Percentiles rank a stretch among this genome's conserved stretches.
Evolutionary conservation across 78 protist genomes (phyloP).

Genomic region (Protostelium mycophagum): DNA sequence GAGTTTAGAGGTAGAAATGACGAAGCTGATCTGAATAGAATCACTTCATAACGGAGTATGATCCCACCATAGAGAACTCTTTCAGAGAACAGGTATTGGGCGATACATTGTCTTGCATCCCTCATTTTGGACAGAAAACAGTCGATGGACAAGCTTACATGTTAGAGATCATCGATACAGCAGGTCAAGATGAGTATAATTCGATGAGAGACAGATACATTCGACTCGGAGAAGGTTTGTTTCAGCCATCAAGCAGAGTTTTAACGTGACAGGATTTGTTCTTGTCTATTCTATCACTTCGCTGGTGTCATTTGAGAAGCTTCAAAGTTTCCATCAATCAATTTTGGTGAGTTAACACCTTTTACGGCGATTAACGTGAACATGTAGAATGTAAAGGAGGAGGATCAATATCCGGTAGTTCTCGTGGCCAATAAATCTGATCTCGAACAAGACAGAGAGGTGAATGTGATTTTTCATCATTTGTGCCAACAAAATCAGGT

Average conservation of each 20-base stretch:
- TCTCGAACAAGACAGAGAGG: not conserved
- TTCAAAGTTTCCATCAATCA: constrained; percentile 20
- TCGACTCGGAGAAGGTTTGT: constrained; percentile 26
- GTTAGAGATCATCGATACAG: constrained; percentile 58
- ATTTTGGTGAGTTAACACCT: not conserved
- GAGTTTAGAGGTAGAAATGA: not conserved
- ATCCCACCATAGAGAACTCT: not conserved
- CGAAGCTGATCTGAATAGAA: not conserved
- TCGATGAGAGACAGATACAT: constrained; percentile 47
- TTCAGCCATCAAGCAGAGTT: too few species aligned
- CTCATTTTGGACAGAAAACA: not conserved
- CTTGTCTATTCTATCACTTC: constrained; percentile 45
- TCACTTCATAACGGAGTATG: not conserved
- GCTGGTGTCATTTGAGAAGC: constrained; percentile 28
- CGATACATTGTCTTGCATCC: not conserved
- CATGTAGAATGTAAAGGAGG: not conserved
- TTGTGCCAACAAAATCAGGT: too few species aligned
- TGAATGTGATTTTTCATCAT: too few species aligned
- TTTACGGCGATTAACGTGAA: not conserved
- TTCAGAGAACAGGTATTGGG: not conserved
- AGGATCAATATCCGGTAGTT: not conserved
- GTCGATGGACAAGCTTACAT: constrained; percentile 43
- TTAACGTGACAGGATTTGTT: constrained; percentile 19
- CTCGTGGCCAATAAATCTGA: not conserved
- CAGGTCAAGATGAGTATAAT: constrained; percentile 53